phyloP scores from a whole-genome alignment of 768 basidiomycete genomes.

The Pleurotus eryngii region DNA sequence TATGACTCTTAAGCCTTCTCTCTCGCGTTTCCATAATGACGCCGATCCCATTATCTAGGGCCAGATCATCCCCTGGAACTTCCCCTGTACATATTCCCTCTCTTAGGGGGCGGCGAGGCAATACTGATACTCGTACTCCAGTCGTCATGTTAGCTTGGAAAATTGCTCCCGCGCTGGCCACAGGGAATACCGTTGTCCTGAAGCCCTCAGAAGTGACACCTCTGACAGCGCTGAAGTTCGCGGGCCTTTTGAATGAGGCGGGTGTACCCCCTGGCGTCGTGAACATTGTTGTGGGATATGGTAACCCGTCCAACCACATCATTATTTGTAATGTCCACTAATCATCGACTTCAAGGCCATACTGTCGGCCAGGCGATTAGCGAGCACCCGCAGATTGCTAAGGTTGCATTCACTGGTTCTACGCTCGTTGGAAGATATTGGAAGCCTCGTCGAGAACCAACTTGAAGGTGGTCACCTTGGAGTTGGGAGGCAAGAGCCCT shows the following conservation, averaged over 20 bases:
- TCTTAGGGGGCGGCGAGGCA: neutral
- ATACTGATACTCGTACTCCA: constrained; percentile 9
- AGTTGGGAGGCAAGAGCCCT: constrained; percentile 68
- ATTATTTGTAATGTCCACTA: neutral
- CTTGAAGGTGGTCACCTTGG: constrained; percentile 71
- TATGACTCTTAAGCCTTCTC: constrained; percentile 10
- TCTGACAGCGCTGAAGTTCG: constrained; percentile 53
- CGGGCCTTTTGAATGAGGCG: constrained; percentile 57
- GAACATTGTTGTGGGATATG: constrained; percentile 69
- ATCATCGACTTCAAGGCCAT: constrained; percentile 19
- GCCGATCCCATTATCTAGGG: constrained; percentile 15
- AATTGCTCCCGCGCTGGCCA: constrained; percentile 71
- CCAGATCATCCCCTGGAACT: constrained; percentile 63
- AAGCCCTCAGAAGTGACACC: constrained; percentile 82
- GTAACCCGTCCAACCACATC: constrained; percentile 17
- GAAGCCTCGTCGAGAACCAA: constrained; percentile 71
- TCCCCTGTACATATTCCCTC: constrained; percentile 21
- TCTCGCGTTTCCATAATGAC: too few species aligned
- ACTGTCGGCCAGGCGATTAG: constrained; percentile 68
- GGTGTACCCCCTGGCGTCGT: constrained; percentile 77
- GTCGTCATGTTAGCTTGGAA: constrained; percentile 68
- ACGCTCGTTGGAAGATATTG: constrained; percentile 65
- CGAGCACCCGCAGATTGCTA: constrained; percentile 60
- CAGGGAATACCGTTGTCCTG: constrained; percentile 69
- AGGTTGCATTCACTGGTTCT: constrained; percentile 78